These are phyloP conservation scores for Metschnikowia noctiluminum DNA, from an alignment of 805 yeast species.

Conservation along the genomic window DNA sequence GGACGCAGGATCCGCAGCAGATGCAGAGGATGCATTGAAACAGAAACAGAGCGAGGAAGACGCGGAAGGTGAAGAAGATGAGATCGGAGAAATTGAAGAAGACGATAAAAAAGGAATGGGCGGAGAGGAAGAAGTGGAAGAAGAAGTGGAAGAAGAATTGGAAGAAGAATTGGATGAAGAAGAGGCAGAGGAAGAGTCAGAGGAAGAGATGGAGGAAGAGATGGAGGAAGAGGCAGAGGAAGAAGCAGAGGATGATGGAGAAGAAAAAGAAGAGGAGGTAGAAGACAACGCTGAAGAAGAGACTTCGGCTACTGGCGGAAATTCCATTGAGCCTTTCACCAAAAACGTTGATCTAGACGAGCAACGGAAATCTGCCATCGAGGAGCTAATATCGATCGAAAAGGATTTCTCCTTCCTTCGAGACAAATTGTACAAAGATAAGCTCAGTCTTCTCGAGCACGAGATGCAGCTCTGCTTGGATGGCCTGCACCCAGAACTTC, in stretches of 20 bases:
- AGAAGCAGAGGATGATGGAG: constrained; percentile 4
- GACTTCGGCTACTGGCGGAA: constrained; percentile 14
- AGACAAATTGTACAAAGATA: constrained; percentile 82
- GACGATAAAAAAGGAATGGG: constrained; percentile 24
- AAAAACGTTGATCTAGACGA: constrained; percentile 28
- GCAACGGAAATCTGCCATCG: constrained; percentile 60
- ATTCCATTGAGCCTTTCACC: constrained; percentile 3
- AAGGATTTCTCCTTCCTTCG: constrained; percentile 81
- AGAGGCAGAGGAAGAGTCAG: constrained; percentile 15
- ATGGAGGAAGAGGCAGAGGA: constrained; percentile 12
- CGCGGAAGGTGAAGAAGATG: constrained; percentile 8
- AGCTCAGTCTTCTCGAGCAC: constrained; percentile 67
- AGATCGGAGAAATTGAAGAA: constrained; percentile 1
- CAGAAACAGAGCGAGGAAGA: constrained; percentile 24
- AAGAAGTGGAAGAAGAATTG: constrained; percentile 15
- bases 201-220: constrained; percentile 12
- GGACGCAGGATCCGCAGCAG: constrained; percentile 6
- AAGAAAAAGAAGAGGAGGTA: constrained; percentile 18
- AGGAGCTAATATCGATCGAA: constrained; percentile 76
- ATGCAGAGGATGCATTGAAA: constrained; percentile 13
- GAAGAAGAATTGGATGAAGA: constrained; percentile 9
- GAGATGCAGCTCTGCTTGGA: constrained; percentile 83
- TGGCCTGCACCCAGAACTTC: constrained; percentile 89
- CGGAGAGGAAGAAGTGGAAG: constrained; percentile 12
- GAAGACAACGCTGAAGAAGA: constrained; percentile 20